Evolutionary conservation across 495 filamentous ascomycete species (phyloP).

Genomic region (Talaromyces stipitatus): DNA sequence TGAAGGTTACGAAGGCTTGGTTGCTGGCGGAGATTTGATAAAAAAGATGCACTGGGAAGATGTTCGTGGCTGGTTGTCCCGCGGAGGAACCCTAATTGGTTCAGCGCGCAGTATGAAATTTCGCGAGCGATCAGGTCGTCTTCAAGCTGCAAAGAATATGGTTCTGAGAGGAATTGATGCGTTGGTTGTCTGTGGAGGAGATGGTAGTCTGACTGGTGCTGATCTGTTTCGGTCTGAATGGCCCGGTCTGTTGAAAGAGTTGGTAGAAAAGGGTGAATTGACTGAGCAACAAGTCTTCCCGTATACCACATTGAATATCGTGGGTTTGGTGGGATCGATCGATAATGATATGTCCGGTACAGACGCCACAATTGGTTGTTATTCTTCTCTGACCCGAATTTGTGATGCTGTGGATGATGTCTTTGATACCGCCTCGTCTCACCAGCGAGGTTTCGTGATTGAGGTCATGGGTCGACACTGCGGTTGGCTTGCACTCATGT

Average conservation of each 20-base stretch:
- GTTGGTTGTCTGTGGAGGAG: slow-evolving; percentile 93
- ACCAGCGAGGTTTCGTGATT: slow-evolving; percentile 94
- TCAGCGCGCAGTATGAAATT: slow-evolving; percentile 89
- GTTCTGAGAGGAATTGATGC: slow-evolving; percentile 89
- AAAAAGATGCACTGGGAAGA: slow-evolving; percentile 85
- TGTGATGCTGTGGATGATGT: slow-evolving; percentile 95
- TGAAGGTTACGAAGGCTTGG: slow-evolving; percentile 95
- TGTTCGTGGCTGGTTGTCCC: slow-evolving; percentile 88
- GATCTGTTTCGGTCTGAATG: slow-evolving; percentile 90
- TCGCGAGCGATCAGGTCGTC: slow-evolving; percentile 73
- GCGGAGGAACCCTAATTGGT: slow-evolving; percentile 94
- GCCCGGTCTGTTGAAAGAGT: slow-evolving; percentile 76
- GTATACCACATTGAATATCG: slow-evolving; percentile 83
- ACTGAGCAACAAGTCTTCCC: slow-evolving; percentile 59
- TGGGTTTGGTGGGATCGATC: slow-evolving; percentile 92
- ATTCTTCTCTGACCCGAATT: slow-evolving; percentile 84
- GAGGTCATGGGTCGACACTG: slow-evolving; percentile 99
- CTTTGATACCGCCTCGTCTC: slow-evolving; percentile 93
- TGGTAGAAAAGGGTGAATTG: slow-evolving; percentile 63
- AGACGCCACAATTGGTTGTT: slow-evolving; percentile 96
- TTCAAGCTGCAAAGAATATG: slow-evolving; percentile 87
- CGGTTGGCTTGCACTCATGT: slow-evolving; percentile 96
- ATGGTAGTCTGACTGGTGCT: slow-evolving; percentile 93
- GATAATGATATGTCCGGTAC: slow-evolving; percentile 98
- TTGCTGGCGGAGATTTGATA: slow-evolving; percentile 82